Percentiles rank a stretch among this genome's conserved stretches.
phyloP scores from a whole-genome alignment of 2,329 filamentous ascomycete species.

The Penicillium sp. region DNA sequence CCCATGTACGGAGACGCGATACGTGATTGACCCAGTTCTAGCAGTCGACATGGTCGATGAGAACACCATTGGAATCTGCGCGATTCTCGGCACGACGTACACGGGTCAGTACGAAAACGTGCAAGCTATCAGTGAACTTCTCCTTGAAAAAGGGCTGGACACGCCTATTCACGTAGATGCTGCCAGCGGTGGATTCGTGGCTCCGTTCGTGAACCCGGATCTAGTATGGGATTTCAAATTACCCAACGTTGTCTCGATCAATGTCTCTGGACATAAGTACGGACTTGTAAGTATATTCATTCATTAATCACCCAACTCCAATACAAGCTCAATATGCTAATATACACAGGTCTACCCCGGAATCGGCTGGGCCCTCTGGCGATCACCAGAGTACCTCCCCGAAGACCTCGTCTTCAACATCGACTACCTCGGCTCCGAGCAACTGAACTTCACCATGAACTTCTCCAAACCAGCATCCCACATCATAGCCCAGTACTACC shows the following conservation, averaged over 20 bases:
- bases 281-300: slow-evolving; percentile 45
- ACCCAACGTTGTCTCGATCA: slow-evolving; percentile 55
- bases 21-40: slow-evolving; percentile 64
- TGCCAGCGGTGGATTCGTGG: slow-evolving; percentile 46
- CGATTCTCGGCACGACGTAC: slow-evolving; percentile 70
- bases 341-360: slow-evolving; percentile 69
- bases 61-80: slow-evolving; percentile 74
- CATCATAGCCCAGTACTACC: slow-evolving; percentile 96
- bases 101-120: slow-evolving; percentile 74
- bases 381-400: slow-evolving; percentile 76
- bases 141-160: slow-evolving; percentile 51
- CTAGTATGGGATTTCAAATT: slow-evolving; percentile 31
- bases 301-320: not conserved
- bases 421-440: slow-evolving; percentile 95
- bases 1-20: slow-evolving; percentile 56
- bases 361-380: slow-evolving; percentile 93
- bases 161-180: slow-evolving; percentile 58
- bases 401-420: slow-evolving; percentile 97
- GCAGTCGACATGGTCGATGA: slow-evolving; percentile 69
- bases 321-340: not conserved
- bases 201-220: slow-evolving; percentile 42
- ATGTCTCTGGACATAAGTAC: slow-evolving; percentile 52
- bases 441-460: slow-evolving; percentile 94
- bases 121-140: slow-evolving; percentile 63
- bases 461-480: slow-evolving; percentile 94